Base-by-base conservation (phyloP, 129 eudicot species). In the Artemisia annua region DNA sequence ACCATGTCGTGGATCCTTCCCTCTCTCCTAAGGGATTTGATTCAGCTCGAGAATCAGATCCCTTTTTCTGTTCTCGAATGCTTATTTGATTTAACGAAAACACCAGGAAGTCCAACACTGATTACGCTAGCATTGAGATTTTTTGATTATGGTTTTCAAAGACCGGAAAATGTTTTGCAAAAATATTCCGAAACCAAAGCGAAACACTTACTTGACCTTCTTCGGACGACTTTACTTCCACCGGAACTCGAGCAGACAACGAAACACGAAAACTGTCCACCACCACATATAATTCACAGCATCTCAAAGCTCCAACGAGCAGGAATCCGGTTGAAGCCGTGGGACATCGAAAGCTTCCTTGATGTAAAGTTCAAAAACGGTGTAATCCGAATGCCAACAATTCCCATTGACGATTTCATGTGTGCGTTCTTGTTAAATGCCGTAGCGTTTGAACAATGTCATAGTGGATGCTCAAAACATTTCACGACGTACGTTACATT, bases 371-470 rank as follows among this genome's bases (percentile, higher is more conserved):
- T 92, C 70, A 69, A 66, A 11, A 78, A 32, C n/a, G 98, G 98
- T 0, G 73, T 81, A 5, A 80, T 92, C 39, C 84, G 78, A 43
- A 92, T 92, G 95, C 95, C 96, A 0, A 54, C 78, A 0, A 59
- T 92, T 11, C 19, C 92, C 2, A 75, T 92, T 2, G 92, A 92
- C 54, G 96, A 92, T 79, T 87, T 92, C 83, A 87, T 84, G 92
- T 70, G 90, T 75, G 75, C 95, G 1, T 87, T 92, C 60, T 28
- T 92, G 48, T 12, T 83, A 11, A 92, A 92, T 61, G 81, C 90
- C 17, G 95, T 92, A 5, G 98, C 96, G 2, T 89, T 81, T 12
- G 98, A 92, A 56, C 98, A 88, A 13, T 89, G 98, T 75, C 90
- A 87, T 15, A 75, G 80, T 65, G 72, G 72, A 49, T 76, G 87